Evolutionary conservation across 2,329 filamentous ascomycete species (phyloP).

Genomic region (Alternaria triticina): DNA sequence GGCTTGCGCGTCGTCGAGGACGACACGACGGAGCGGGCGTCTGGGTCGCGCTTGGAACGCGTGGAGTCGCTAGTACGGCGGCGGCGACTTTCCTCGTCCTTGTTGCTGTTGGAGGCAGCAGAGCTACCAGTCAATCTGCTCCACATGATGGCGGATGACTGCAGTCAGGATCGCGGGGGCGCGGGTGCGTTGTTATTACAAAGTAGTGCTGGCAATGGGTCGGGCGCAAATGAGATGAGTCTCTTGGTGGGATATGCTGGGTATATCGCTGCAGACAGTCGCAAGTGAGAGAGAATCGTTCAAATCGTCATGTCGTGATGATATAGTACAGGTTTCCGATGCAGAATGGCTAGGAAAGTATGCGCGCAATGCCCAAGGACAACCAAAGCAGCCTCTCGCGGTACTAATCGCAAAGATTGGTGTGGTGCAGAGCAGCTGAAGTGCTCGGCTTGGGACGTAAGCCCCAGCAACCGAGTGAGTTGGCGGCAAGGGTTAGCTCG

Average conservation of each 20-base stretch:
- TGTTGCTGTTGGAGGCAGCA: slow-evolving; percentile 27
- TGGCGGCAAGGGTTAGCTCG: slow-evolving; percentile 15
- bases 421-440: slow-evolving; percentile 33
- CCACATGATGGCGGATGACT: slow-evolving; percentile 43
- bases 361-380: slow-evolving; percentile 27
- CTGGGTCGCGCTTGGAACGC: slow-evolving; percentile 43
- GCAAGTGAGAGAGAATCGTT: slow-evolving; percentile 25
- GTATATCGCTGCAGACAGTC: slow-evolving; percentile 32
- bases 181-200: slow-evolving; percentile 25
- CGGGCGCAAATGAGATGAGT: slow-evolving; percentile 27
- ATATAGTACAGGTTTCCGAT: slow-evolving; percentile 20
- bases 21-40: slow-evolving; percentile 45
- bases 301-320: slow-evolving; percentile 25
- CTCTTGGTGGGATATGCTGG: slow-evolving; percentile 24
- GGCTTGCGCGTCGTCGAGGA: slow-evolving; percentile 44
- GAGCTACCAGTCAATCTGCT: slow-evolving; percentile 46
- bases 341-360: slow-evolving; percentile 16
- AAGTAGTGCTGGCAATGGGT: slow-evolving; percentile 17
- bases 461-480: slow-evolving; percentile 13
- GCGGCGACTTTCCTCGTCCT: slow-evolving; percentile 37
- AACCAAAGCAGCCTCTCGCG: slow-evolving; percentile 21
- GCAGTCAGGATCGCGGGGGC: slow-evolving; percentile 9
- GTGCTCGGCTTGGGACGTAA: slow-evolving; percentile 16
- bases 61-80: slow-evolving; percentile 32
- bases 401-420: slow-evolving; percentile 21